phyloP scores from a whole-genome alignment of 305 asterid genomes.

The Solanum hybrid region DNA sequence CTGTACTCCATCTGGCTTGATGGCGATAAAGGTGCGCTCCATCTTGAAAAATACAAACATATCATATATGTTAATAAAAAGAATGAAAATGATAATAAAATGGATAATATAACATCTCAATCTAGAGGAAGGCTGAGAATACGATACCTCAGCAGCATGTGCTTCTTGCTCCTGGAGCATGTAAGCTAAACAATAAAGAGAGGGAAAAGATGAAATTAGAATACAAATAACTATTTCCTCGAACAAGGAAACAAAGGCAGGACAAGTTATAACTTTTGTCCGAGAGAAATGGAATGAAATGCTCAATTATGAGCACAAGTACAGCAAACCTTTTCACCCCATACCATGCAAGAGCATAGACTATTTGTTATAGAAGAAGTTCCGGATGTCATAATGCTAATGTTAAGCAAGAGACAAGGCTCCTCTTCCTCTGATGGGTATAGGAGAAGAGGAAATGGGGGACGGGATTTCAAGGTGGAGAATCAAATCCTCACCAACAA shows the following conservation, averaged over 20 bases:
- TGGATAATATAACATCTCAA: not conserved
- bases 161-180: conserved; percentile 89
- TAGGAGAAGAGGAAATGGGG: not conserved
- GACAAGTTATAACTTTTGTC: not conserved
- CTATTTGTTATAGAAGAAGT: conserved; percentile 16
- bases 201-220: not conserved
- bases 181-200: conserved; percentile 39
- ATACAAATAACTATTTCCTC: not conserved
- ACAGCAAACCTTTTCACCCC: conserved; percentile 12
- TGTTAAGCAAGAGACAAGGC: conserved; percentile 13
- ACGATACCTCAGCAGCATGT: conserved; percentile 69
- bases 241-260: not conserved
- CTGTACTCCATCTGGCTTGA: conserved; percentile 98
- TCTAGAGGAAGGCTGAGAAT: conserved; percentile 1
- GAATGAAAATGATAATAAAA: not conserved
- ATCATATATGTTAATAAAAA: conserved; percentile 13
- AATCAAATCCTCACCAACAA: not conserved
- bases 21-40: conserved; percentile 92
- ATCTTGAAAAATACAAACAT: conserved; percentile 28
- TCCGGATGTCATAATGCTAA: conserved; percentile 11
- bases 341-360: conserved; percentile 3
- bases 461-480: not conserved
- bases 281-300: conserved; percentile 6
- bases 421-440: conserved; percentile 11
- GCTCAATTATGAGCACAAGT: conserved; percentile 3